Percentiles rank a stretch among this genome's conserved stretches.
These are phyloP conservation scores for Starmerella gropengiesseri DNA, from an alignment of 805 yeast genomes.

Conservation along the genomic window DNA sequence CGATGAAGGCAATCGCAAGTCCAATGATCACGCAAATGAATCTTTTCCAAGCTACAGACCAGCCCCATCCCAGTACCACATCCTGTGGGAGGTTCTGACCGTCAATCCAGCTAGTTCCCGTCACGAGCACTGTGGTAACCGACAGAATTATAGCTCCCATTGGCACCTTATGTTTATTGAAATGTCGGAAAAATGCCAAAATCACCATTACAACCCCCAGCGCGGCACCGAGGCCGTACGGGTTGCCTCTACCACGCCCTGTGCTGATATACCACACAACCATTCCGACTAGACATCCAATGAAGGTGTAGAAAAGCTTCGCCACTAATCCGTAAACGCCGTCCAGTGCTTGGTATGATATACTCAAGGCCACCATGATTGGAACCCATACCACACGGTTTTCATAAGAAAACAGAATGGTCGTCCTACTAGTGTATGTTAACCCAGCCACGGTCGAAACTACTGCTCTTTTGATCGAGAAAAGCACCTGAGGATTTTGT, in stretches of 20 bases:
- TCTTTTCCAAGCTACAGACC: conserved; percentile 28
- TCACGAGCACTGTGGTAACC: conserved; percentile 24
- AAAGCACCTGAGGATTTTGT: conserved; percentile 12
- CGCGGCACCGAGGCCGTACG: conserved; percentile 27
- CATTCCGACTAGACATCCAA: conserved; percentile 27
- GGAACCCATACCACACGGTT: conserved; percentile 27
- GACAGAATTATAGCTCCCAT: conserved; percentile 26
- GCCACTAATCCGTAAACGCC: conserved; percentile 24
- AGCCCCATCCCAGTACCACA: conserved; percentile 23
- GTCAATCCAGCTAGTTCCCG: conserved; percentile 27
- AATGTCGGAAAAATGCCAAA: conserved; percentile 26
- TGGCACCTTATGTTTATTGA: conserved; percentile 24
- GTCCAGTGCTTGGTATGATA: conserved; percentile 27
- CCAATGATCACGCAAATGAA: conserved; percentile 26
- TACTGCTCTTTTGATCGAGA: conserved; percentile 22
- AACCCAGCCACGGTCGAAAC: conserved; percentile 17
- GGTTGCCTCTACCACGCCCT: conserved; percentile 28
- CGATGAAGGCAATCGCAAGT: conserved; percentile 25
- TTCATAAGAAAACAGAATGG: conserved; percentile 24
- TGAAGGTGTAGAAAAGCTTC: conserved; percentile 23
- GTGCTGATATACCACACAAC: conserved; percentile 28
- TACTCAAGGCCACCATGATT: conserved; percentile 26
- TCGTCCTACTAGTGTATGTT: conserved; percentile 21
- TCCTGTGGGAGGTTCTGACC: conserved; percentile 12
- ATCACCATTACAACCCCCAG: conserved; percentile 17